Evolutionary conservation across 495 filamentous ascomycete species (phyloP), one percentile per base, ranked within the genome.

Genomic region (Penicillium crystallinum): DNA sequence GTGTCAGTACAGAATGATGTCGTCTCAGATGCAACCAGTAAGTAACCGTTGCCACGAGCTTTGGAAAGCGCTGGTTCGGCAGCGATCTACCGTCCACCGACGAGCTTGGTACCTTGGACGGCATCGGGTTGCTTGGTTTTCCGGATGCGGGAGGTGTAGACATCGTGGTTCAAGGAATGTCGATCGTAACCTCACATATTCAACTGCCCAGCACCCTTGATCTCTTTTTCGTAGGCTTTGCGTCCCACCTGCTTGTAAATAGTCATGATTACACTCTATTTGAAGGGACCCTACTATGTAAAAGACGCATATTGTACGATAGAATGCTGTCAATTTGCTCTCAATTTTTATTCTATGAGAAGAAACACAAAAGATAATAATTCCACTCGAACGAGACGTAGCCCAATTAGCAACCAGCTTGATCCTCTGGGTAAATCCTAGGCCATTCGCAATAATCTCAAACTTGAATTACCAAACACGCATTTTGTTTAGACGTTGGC

Each of bases 401-500:
- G 23, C 7, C 15, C 6, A 47, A 19, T 22, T 48, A 23, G 21
- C 11, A 19, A 37, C 19, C 5, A 23, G 25, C 36, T 8, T 17
- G 25, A 37, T 25, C 15, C 34, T 41, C 18, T 22, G 10, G 0
- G 17, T 33, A 4, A 25, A 17, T 29, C 14, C 11, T 8, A 19
- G 25, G 34, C 9, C 2, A 29, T 25, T 8, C n/a, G 10, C 33
- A 14, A 39, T 14, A 8, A 35, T 21, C 46, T 40, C 35, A 31
- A 41, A 39, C 19, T 15, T 30, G 11, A 38, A 25, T 31, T 33
- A 15, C 45, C 5, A 1, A 14, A 22, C 2, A 7, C 2, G 21
- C 21, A 21, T 29, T 3, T 17, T 36, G 18, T 38, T 60, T 48
- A 69, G 51, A 69, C 67, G 17, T 67, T 69, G 15, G 66, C 64